phyloP scores from a whole-genome alignment of 257 asterid species.

The Ilex aquifolium region DNA sequence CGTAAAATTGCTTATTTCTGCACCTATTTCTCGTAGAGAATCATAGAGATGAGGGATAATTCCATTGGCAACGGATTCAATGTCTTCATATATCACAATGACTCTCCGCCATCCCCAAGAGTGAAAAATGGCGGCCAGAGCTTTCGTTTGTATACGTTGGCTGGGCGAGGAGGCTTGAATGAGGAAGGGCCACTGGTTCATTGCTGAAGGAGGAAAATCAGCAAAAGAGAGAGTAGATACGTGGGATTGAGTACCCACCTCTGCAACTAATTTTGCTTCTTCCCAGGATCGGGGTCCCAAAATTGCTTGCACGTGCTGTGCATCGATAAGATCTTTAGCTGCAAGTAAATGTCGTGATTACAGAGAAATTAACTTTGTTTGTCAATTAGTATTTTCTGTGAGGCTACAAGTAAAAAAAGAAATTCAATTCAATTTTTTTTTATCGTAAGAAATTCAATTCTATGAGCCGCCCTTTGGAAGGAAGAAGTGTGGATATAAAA shows the following conservation, averaged over 20 bases:
- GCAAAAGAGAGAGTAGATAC: constrained; percentile 29
- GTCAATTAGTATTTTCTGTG: no score
- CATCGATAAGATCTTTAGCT: constrained; percentile 28
- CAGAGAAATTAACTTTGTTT: no score
- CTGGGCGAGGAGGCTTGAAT: constrained; percentile 28
- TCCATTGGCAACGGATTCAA: constrained; percentile 2
- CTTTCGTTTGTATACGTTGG: constrained; percentile 23
- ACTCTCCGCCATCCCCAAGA: constrained; percentile 32
- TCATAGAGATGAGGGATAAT: constrained; percentile 22
- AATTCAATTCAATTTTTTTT: no score
- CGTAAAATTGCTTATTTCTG: constrained; percentile 19
- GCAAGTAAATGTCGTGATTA: not conserved
- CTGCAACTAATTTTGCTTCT: constrained; percentile 34
- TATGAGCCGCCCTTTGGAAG: no score
- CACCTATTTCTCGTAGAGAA: constrained; percentile 21
- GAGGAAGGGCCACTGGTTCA: constrained; percentile 25
- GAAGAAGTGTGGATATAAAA: no score
- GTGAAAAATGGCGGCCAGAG: constrained; percentile 20
- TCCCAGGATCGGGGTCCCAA: constrained; percentile 43
- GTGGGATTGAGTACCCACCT: constrained; percentile 11
- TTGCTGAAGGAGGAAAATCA: constrained; percentile 30
- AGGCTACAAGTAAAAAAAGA: no score
- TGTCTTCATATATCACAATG: constrained; percentile 35
- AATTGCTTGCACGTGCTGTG: constrained; percentile 17
- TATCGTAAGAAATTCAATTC: no score